phyloP scores from a whole-genome alignment of 2,329 filamentous ascomycete species.

The Ceratocystis colombiana region DNA sequence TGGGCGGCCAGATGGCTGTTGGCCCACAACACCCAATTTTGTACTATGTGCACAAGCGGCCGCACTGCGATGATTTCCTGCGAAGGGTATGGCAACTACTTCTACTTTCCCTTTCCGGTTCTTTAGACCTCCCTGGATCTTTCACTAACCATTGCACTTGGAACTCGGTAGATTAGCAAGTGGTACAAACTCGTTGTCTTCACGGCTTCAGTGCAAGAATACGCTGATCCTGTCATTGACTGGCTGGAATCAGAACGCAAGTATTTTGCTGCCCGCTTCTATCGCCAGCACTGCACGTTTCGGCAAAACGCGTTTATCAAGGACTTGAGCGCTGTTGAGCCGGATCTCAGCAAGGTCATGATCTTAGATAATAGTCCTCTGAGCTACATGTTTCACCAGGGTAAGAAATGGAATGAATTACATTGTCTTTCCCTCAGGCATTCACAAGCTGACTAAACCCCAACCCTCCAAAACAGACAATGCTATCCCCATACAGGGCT shows the following conservation, averaged over 20 bases:
- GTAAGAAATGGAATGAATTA: conserved; percentile 41
- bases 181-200: conserved; percentile 98
- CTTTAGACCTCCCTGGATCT: neutral
- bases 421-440: conserved; percentile 9
- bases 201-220: conserved; percentile 95
- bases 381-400: conserved; percentile 98
- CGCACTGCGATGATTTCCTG: conserved; percentile 92
- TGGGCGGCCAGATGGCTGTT: conserved; percentile 54
- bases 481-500: conserved; percentile 96
- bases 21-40: conserved; percentile 90
- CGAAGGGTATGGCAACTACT: conserved; percentile 50
- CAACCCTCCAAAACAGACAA: conserved; percentile 55
- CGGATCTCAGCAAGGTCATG: conserved; percentile 95
- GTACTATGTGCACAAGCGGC: conserved; percentile 97
- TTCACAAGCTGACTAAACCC: neutral
- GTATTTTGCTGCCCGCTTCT: conserved; percentile 88
- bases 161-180: conserved; percentile 59
- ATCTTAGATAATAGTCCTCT: conserved; percentile 97
- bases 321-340: conserved; percentile 89
- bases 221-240: conserved; percentile 96
- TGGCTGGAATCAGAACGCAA: conserved; percentile 96
- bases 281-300: conserved; percentile 93
- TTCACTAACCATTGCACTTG: conserved; percentile 27
- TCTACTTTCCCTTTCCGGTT: neutral
- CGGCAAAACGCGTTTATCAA: conserved; percentile 97